These are phyloP conservation scores for Russula earlei DNA, from an alignment of 768 basidiomycete genomes.

Conservation along the genomic window DNA sequence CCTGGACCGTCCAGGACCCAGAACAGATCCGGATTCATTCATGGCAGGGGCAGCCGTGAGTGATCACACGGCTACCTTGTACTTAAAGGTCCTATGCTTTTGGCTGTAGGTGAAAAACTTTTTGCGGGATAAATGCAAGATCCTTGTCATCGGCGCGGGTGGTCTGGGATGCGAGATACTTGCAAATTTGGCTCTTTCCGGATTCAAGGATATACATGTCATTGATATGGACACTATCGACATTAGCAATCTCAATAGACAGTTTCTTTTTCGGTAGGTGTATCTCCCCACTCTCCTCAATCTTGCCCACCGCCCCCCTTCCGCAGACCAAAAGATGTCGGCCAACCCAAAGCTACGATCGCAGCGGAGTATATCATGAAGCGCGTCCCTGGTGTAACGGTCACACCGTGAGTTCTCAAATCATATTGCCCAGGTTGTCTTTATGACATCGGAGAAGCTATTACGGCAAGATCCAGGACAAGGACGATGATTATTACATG, in stretches of 20 bases:
- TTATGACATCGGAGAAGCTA: conserved; percentile 43
- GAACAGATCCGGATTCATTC: conserved; percentile 71
- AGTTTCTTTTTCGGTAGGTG: conserved; percentile 89
- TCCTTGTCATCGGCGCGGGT: conserved; percentile 96
- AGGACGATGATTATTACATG: conserved; percentile 88
- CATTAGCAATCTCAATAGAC: conserved; percentile 95
- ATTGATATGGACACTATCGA: conserved; percentile 99
- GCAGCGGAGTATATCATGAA: conserved; percentile 97
- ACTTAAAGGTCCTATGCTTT: background rate
- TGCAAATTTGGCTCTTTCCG: conserved; percentile 89
- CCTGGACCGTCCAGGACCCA: conserved; percentile 77
- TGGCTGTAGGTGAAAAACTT: conserved; percentile 71
- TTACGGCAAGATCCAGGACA: conserved; percentile 97
- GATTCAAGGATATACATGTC: conserved; percentile 97
- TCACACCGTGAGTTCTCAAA: conserved; percentile 70
- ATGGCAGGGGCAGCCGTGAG: conserved; percentile 71
- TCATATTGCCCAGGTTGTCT: background rate
- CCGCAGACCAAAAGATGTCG: conserved; percentile 78
- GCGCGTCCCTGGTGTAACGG: conserved; percentile 90
- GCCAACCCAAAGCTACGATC: conserved; percentile 84
- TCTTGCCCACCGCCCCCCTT: background rate
- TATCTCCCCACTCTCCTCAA: background rate
- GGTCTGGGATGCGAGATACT: conserved; percentile 97
- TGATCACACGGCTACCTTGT: background rate
- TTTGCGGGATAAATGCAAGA: conserved; percentile 74